Evolutionary conservation across 164 flowering plant species (phyloP).

Genomic region (Santalum album): DNA sequence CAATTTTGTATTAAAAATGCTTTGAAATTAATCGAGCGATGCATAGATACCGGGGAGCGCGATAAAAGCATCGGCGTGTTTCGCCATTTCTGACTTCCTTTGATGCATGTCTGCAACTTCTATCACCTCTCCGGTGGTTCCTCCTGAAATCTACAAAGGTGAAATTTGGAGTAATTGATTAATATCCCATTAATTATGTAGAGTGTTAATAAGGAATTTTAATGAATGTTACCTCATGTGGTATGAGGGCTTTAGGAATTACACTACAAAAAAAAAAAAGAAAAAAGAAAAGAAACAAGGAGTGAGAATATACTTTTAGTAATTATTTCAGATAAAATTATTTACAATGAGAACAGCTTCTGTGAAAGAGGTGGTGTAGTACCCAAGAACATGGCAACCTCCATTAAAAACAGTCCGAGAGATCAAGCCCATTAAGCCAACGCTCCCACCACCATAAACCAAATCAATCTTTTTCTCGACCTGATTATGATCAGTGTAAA

Average conservation of each 20-base stretch:
- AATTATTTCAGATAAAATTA: too few relatives aligned
- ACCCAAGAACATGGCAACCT: conserved; percentile 81
- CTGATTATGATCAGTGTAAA: too few relatives aligned
- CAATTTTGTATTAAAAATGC: neutral
- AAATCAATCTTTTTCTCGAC: conserved; percentile 58
- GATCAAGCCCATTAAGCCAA: conserved; percentile 67
- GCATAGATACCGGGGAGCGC: conserved; percentile 40
- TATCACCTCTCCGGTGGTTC: conserved; percentile 42
- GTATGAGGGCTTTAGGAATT: conserved; percentile 59
- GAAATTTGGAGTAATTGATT: neutral
- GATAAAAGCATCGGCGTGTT: conserved; percentile 52
- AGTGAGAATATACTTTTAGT: too few relatives aligned
- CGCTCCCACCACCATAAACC: conserved; percentile 79
- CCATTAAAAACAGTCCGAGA: conserved; percentile 53
- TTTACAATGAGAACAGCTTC: too few relatives aligned
- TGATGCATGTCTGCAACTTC: conserved; percentile 56
- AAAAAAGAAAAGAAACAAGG: too few relatives aligned
- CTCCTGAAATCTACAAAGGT: conserved; percentile 47
- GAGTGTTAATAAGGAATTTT: too few relatives aligned
- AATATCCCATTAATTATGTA: neutral
- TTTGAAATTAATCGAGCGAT: too few relatives aligned
- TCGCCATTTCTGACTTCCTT: conserved; percentile 59
- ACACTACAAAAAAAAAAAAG: conserved; percentile 23
- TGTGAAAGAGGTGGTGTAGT: conserved; percentile 9
- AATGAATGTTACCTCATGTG: conserved; percentile 42